Evolutionary conservation across 192 early-diverging fungal species (phyloP).

Genomic region (Backusella psychrophila): DNA sequence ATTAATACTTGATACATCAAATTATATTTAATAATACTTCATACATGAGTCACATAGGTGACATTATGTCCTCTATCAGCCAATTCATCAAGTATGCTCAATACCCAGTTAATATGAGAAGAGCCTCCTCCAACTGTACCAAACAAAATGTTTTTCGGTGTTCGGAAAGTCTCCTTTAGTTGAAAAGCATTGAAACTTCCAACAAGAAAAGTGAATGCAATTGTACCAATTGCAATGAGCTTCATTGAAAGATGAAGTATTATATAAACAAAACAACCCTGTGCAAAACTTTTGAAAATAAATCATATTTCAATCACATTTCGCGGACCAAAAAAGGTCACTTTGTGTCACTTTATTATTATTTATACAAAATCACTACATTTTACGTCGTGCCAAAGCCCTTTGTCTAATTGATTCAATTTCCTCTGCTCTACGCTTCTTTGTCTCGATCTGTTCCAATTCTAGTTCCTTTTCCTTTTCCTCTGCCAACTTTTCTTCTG

Average conservation of each 20-base stretch:
- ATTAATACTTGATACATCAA: too few species aligned
- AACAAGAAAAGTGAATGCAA: not conserved
- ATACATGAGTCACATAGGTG: not conserved
- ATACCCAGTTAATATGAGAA: constrained; percentile 10
- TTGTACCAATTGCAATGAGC: not conserved
- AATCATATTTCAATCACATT: not conserved
- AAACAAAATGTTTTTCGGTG: constrained; percentile 8
- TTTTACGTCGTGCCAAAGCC: constrained; percentile 37
- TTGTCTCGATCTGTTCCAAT: constrained; percentile 20
- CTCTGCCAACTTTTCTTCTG: not conserved
- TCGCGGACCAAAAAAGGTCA: not conserved
- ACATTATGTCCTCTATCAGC: constrained; percentile 4
- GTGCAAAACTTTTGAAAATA: not conserved
- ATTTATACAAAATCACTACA: not conserved
- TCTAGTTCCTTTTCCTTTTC: constrained; percentile 1
- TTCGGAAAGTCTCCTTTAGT: constrained; percentile 2
- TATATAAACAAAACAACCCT: not conserved
- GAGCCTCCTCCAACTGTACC: constrained; percentile 3
- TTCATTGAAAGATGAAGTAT: not conserved
- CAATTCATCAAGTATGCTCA: constrained; percentile 5
- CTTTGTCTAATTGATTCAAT: constrained; percentile 44
- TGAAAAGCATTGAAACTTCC: not conserved
- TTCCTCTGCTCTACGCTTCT: constrained; percentile 34
- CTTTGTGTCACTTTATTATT: not conserved
- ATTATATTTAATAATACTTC: not conserved